These are phyloP conservation scores for Mucor sp. DNA, from an alignment of 371 early-diverging fungal species.

Conservation along the genomic window DNA sequence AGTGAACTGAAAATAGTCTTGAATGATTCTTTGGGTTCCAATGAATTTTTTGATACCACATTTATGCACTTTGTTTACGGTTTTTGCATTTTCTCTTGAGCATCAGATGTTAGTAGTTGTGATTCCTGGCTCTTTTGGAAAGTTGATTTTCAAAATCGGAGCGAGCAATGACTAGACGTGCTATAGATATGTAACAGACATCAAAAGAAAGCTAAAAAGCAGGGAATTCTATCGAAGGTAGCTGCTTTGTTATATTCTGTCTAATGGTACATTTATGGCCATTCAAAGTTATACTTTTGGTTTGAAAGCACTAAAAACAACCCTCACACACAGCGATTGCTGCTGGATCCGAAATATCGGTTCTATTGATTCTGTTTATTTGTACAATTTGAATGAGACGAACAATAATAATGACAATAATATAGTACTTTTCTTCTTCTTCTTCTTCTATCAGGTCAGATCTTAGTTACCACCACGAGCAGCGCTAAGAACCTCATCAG, in stretches of 20 bases:
- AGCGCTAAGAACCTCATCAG: conserved; percentile 70
- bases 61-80: neutral
- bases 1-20: neutral
- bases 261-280: neutral
- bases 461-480: conserved; percentile 28
- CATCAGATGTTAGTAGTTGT: neutral
- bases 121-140: neutral
- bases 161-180: neutral
- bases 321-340: too few relatives aligned
- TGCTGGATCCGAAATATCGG: too few relatives aligned
- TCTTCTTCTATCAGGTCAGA: neutral
- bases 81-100: neutral
- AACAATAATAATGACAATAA: neutral
- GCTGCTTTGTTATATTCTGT: neutral
- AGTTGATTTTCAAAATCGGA: neutral
- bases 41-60: neutral
- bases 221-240: neutral
- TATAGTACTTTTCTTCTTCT: neutral
- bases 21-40: neutral
- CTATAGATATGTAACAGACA: neutral
- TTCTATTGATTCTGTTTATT: neutral
- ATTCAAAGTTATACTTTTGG: neutral
- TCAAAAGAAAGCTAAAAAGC: neutral
- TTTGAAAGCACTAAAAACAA: neutral
- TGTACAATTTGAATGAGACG: neutral